Conservation (phyloP, 2,329 filamentous ascomycete species). For the Coleophoma crateriformis region DNA sequence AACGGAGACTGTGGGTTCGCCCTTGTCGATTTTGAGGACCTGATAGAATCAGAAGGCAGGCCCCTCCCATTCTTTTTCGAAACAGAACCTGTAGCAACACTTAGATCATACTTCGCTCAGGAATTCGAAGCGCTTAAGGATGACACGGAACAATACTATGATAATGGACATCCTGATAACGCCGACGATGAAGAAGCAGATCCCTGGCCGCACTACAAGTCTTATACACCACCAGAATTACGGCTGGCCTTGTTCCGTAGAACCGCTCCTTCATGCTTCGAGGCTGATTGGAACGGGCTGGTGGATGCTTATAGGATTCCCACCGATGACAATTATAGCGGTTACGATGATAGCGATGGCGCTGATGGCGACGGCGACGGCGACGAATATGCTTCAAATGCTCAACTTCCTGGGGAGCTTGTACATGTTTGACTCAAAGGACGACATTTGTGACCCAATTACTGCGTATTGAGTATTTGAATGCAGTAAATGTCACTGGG, state of each 20-base stretch:
- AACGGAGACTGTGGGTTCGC: background rate
- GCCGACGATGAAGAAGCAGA: background rate
- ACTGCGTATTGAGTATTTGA: no score
- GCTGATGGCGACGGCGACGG: no score
- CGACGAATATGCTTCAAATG: no score
- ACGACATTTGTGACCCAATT: no score
- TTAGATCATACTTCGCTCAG: background rate
- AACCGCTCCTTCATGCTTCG: background rate
- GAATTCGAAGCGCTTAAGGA: background rate
- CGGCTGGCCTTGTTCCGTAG: background rate
- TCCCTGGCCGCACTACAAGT: background rate
- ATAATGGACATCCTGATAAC: background rate
- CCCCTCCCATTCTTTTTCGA: background rate
- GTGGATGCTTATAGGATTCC: background rate
- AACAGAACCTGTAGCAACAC: background rate
- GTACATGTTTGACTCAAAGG: no score
- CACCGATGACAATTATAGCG: no score
- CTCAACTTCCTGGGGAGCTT: no score
- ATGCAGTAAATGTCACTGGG: no score
- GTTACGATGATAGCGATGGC: no score
- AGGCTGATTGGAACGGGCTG: background rate
- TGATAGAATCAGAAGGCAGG: background rate
- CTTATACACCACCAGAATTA: background rate
- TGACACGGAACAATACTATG: background rate
- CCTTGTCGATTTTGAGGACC: background rate